Evolutionary conservation across 768 basidiomycete species (phyloP).

Genomic region (Paxillus involutus): DNA sequence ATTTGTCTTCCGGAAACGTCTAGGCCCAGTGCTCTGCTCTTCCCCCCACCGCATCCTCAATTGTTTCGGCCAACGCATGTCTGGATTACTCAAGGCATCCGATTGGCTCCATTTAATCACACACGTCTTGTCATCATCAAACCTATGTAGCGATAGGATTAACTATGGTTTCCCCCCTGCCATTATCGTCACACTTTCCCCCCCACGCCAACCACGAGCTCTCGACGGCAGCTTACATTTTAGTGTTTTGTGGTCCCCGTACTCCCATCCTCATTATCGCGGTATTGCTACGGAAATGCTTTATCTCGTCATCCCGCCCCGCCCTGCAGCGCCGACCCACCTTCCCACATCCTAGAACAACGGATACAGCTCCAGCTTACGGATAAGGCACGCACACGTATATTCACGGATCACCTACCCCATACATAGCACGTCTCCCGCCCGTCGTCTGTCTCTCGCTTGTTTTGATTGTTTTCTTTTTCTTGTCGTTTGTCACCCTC

Average conservation of each 20-base stretch:
- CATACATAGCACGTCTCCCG: background rate
- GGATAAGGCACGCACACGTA: background rate
- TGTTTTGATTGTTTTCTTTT: background rate
- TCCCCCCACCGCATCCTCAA: background rate
- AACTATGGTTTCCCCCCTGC: background rate
- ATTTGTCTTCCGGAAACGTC: background rate
- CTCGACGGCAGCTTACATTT: background rate
- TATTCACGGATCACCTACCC: background rate
- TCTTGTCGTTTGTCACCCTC: background rate
- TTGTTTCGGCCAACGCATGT: background rate
- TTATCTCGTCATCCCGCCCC: background rate
- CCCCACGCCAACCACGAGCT: background rate
- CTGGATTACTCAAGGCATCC: background rate
- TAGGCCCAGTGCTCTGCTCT: background rate
- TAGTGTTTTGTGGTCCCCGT: background rate
- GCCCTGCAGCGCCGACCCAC: too few species aligned
- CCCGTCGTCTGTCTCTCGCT: background rate
- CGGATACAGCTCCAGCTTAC: background rate
- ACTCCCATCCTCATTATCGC: background rate
- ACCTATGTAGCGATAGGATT: constrained; percentile 19
- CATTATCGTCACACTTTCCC: background rate
- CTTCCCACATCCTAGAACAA: background rate
- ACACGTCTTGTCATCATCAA: background rate
- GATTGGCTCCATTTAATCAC: constrained; percentile 2
- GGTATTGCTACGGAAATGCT: too few species aligned